Conservation (phyloP, 1,284 basidiomycete species). For the Leccinum fuscescens region DNA sequence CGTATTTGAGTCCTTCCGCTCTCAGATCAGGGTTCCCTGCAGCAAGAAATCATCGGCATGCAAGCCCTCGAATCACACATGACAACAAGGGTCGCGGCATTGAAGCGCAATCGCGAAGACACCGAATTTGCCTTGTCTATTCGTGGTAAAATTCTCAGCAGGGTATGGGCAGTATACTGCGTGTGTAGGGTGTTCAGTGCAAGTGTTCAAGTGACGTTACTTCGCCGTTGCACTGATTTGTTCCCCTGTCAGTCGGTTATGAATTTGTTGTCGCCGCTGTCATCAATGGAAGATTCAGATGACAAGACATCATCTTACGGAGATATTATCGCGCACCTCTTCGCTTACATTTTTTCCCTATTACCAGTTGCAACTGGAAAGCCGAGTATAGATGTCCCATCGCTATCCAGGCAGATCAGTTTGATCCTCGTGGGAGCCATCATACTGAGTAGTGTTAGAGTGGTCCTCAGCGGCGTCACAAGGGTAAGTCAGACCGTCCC, state of each 20-base stretch:
- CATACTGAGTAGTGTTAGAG: slow-evolving; percentile 65
- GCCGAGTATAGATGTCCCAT: slow-evolving; percentile 38
- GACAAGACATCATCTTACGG: slow-evolving; percentile 44
- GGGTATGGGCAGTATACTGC: slow-evolving; percentile 67
- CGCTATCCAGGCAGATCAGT: slow-evolving; percentile 64
- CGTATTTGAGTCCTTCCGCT: slow-evolving; percentile 5
- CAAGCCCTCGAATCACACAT: slow-evolving; percentile 70
- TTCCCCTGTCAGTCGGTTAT: slow-evolving; percentile 47
- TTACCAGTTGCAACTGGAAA: slow-evolving; percentile 34
- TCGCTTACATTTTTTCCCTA: slow-evolving; percentile 52
- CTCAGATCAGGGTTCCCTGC: slow-evolving; percentile 28
- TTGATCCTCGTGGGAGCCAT: slow-evolving; percentile 69
- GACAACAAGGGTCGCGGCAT: slow-evolving; percentile 51
- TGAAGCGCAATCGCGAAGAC: slow-evolving; percentile 49
- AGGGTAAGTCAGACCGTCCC: slow-evolving; percentile 41
- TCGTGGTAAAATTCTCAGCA: slow-evolving; percentile 49
- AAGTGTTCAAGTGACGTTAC: slow-evolving; percentile 32
- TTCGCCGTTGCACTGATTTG: slow-evolving; percentile 14
- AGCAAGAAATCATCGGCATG: slow-evolving; percentile 62
- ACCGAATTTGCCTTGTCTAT: slow-evolving; percentile 55
- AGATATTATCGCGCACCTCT: slow-evolving; percentile 58
- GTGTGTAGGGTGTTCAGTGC: slow-evolving; percentile 62
- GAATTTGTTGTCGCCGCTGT: slow-evolving; percentile 52
- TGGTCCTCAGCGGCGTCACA: slow-evolving; percentile 64
- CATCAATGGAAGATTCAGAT: slow-evolving; percentile 27